Percentiles rank a stretch among this genome's conserved stretches.
These are phyloP conservation scores for Casuarina glauca DNA, from an alignment of 306 rosid species.

Conservation along the genomic window DNA sequence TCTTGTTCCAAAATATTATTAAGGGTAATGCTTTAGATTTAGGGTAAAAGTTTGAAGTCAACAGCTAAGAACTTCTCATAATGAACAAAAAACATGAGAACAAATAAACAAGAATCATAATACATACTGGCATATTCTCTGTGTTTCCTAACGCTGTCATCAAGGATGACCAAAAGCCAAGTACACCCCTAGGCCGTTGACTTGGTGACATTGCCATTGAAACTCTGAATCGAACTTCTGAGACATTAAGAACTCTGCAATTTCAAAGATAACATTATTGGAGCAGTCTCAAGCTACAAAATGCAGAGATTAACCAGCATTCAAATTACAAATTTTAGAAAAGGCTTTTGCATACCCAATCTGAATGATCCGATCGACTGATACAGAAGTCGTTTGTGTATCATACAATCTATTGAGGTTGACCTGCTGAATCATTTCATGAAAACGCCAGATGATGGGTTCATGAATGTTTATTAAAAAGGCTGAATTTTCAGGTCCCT, in stretches of 20 bases:
- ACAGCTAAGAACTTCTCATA: conserved; percentile 6
- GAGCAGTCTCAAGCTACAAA: conserved; percentile 17
- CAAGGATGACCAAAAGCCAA: conserved; percentile 98
- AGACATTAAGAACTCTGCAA: conserved; percentile 77
- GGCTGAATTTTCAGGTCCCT: conserved; percentile 89
- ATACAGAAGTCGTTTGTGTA: conserved; percentile 83
- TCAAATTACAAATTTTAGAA: conserved; percentile 20
- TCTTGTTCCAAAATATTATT: conserved; percentile 16
- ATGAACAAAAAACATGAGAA: conserved; percentile 2
- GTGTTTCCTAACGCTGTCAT: conserved; percentile 99
- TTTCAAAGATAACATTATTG: conserved; percentile 34
- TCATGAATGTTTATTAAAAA: conserved; percentile 86
- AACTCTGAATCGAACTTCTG: conserved; percentile 88
- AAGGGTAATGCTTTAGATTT: not conserved
- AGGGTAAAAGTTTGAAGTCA: conserved; percentile 15
- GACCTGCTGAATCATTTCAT: conserved; percentile 91
- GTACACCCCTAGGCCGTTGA: conserved; percentile 93
- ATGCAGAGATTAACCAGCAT: conserved; percentile 21
- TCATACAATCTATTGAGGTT: conserved; percentile 73
- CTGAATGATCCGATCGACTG: conserved; percentile 87
- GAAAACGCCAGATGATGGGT: conserved; percentile 97
- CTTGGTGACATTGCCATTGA: conserved; percentile 94
- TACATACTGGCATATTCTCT: conserved; percentile 94
- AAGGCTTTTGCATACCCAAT: conserved; percentile 62
- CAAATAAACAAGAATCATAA: conserved; percentile 20